Evolutionary conservation across 1,284 basidiomycete genomes (phyloP).

Genomic region (Earliella scabrosa): DNA sequence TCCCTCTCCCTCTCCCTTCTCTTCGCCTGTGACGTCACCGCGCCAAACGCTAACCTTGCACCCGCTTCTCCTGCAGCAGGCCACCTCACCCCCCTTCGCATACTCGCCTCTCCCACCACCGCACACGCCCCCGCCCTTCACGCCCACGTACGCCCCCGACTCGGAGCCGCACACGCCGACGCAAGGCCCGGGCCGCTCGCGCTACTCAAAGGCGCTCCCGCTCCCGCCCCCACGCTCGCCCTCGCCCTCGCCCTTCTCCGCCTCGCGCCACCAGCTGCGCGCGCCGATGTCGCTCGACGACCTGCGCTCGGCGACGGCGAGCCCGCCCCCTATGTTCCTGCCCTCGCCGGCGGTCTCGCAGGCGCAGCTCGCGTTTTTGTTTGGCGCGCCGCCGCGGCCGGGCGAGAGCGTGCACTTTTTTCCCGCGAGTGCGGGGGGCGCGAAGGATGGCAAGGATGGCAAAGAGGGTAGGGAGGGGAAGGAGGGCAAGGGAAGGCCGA

Average conservation of each 20-base stretch:
- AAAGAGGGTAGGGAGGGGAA: neutral
- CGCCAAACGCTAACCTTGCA: neutral
- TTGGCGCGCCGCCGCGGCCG: slow-evolving; percentile 4
- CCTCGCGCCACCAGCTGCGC: neutral
- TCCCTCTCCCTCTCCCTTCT: too few species aligned
- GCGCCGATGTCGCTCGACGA: neutral
- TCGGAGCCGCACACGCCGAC: neutral
- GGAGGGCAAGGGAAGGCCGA: neutral
- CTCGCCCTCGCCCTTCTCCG: neutral
- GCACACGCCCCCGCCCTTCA: neutral
- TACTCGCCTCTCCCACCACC: neutral
- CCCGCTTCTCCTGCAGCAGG: neutral
- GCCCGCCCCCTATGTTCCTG: slow-evolving; percentile 15
- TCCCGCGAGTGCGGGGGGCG: neutral
- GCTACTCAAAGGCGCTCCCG: slow-evolving; percentile 14
- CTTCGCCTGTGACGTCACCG: too few species aligned
- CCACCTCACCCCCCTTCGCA: neutral
- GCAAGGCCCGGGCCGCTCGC: too few species aligned
- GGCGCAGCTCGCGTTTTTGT: slow-evolving; percentile 22
- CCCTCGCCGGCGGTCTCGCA: slow-evolving; percentile 16
- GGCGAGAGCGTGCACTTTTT: slow-evolving; percentile 21
- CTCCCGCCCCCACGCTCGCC: slow-evolving; percentile 2
- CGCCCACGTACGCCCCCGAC: neutral
- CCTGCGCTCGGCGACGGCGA: slow-evolving; percentile 4
- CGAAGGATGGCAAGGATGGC: neutral